Base-by-base conservation (phyloP, 2,329 filamentous ascomycete species). In the Teratosphaeria viscida region DNA sequence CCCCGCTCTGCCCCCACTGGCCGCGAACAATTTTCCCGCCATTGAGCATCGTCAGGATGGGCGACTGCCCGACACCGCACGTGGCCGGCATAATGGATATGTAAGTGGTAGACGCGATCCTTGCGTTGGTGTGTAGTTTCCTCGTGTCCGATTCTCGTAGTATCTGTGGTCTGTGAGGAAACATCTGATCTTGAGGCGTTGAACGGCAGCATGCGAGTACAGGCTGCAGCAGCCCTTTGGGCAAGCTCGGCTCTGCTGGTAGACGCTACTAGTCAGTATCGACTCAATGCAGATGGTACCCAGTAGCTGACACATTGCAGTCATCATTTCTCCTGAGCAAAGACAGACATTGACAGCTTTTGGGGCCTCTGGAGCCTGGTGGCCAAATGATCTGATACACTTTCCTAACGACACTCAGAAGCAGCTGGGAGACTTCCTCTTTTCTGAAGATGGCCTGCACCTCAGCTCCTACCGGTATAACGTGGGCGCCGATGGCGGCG, bases 401-500 rank as follows among this genome's bases (percentile, higher is more conserved):
- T 63, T 63, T 37, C 61, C 61, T 14, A 16, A 19, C 11, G 52
- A 52, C 12, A 56, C 43, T 10, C 61, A 61, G 27, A 19, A 58
- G 35, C 47, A 58, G 23, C 57, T 63, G 10, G 58, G 56, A 32
- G 39, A 60, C 29, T 60, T 63, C 35, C 56, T 63, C 26, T 63
- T 63, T 52, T 63, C 61, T 12, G 57, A 62, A 43, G 52, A 62
- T 56, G 61, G 61, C n/a, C 32, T 63, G 19, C 52, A 62, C 26
- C 55, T 63, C 32, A 57, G 52, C 19, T 63, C 61, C 16, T 63
- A 62, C 52, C 57, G 61, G 8, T 63, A 63, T 53, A 63, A 63
- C 23, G 54, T 63, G 55, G 61, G 61, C 10, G 61, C 52, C 4
- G 61, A 63, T 34, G 61, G 61, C 32, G 60, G 60, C 6, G 34